A percentile compares a stretch with the other conserved stretches of the same genome.
phyloP scores from a whole-genome alignment of 768 basidiomycete genomes.

The Bullera alba region DNA sequence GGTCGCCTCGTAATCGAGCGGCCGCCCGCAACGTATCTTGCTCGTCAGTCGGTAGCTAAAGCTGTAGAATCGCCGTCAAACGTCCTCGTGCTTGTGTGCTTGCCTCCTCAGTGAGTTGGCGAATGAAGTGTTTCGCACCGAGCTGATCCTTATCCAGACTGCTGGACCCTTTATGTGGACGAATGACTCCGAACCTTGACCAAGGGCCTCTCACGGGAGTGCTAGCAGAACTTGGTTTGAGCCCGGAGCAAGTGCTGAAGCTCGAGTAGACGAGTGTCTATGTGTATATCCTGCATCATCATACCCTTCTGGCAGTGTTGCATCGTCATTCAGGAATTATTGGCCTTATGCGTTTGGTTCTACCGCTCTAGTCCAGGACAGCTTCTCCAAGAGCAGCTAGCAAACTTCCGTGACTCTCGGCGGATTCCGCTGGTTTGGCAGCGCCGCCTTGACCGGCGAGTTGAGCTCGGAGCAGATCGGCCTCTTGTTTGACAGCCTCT shows the following conservation, averaged over 20 bases:
- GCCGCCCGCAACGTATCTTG: constrained; percentile 8
- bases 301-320: background rate
- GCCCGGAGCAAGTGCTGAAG: constrained; percentile 26
- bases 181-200: constrained; percentile 19
- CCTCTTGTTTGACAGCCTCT: constrained; percentile 35
- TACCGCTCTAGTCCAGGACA: constrained; percentile 34
- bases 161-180: constrained; percentile 31
- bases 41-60: background rate
- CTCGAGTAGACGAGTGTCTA: constrained; percentile 19
- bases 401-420: constrained; percentile 48
- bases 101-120: constrained; percentile 30
- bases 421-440: constrained; percentile 61
- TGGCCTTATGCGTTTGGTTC: background rate
- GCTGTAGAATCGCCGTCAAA: background rate
- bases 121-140: background rate
- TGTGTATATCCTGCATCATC: background rate
- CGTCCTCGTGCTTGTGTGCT: constrained; percentile 31
- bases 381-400: constrained; percentile 40
- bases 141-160: constrained; percentile 14
- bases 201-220: constrained; percentile 35
- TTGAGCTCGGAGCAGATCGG: constrained; percentile 28
- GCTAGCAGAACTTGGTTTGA: constrained; percentile 30
- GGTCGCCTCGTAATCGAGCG: constrained; percentile 8
- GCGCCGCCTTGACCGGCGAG: constrained; percentile 34
- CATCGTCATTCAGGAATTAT: background rate